Conservation (phyloP, 768 basidiomycete species). For the Leucocoprinus sp. region DNA sequence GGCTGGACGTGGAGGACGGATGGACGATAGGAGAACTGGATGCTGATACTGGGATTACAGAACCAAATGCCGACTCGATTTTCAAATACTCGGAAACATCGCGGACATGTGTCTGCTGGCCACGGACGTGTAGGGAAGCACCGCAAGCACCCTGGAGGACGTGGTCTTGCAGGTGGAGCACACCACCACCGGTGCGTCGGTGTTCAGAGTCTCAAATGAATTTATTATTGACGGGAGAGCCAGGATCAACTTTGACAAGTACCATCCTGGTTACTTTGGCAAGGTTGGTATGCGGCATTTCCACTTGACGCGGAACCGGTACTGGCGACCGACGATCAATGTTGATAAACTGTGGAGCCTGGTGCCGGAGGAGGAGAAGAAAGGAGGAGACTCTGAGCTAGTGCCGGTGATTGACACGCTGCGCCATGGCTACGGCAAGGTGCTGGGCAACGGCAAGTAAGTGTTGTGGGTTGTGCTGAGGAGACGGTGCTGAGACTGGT, state of each 20-base stretch:
- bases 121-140: slow-evolving; percentile 99
- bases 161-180: slow-evolving; percentile 99
- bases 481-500: background rate
- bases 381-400: slow-evolving; percentile 64
- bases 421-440: slow-evolving; percentile 80
- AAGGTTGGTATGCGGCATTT: slow-evolving; percentile 99
- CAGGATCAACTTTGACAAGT: slow-evolving; percentile 98
- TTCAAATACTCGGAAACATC: slow-evolving; percentile 97
- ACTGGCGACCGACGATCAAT: slow-evolving; percentile 96
- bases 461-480: slow-evolving; percentile 21
- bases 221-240: too few relatives aligned
- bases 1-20: slow-evolving; percentile 32
- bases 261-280: slow-evolving; percentile 99
- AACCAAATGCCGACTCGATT: slow-evolving; percentile 87
- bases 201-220: too few relatives aligned
- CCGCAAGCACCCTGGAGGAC: slow-evolving; percentile 99
- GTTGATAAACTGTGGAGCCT: slow-evolving; percentile 96
- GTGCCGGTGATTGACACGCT: slow-evolving; percentile 95
- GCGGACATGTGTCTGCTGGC: slow-evolving; percentile 98
- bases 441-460: slow-evolving; percentile 89
- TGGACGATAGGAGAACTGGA: slow-evolving; percentile 20
- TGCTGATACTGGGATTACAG: slow-evolving; percentile 20
- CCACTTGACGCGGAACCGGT: slow-evolving; percentile 86
- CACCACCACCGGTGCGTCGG: slow-evolving; percentile 96
- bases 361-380: slow-evolving; percentile 79